A percentile compares a stretch with the other conserved stretches of the same genome.
phyloP scores from a whole-genome alignment of 768 basidiomycete species.

The Candolleomyces aberdarensis region DNA sequence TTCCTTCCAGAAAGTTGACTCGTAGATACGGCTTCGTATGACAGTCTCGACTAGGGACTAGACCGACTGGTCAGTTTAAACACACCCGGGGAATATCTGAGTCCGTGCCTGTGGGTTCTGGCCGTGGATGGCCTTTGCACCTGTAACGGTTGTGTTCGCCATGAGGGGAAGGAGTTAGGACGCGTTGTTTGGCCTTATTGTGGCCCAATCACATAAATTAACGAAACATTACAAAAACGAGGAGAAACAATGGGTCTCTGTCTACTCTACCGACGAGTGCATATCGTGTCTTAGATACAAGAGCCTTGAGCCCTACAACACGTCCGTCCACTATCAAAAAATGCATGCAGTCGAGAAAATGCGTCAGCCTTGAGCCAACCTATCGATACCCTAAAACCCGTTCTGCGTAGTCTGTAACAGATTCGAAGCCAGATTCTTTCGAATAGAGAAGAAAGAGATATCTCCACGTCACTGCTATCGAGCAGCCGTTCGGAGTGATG shows the following conservation, averaged over 20 bases:
- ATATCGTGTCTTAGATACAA: conserved; percentile 4
- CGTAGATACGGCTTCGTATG: conserved; percentile 94
- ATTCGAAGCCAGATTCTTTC: neutral
- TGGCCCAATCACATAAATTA: neutral
- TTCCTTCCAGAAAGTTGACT: conserved; percentile 95
- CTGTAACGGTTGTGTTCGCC: conserved; percentile 91
- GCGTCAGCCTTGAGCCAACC: conserved; percentile 22
- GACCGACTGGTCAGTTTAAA: conserved; percentile 1
- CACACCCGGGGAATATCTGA: neutral
- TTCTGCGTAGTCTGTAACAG: too few species aligned
- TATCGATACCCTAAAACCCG: neutral
- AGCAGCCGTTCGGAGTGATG: neutral
- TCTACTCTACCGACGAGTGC: neutral
- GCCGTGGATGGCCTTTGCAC: conserved; percentile 89
- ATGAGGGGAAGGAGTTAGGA: conserved; percentile 35
- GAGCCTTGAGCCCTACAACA: conserved; percentile 9
- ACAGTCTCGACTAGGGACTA: conserved; percentile 95
- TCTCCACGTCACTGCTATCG: neutral
- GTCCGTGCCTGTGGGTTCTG: conserved; percentile 87
- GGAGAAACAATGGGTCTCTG: too few species aligned
- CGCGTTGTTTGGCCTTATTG: conserved; percentile 5
- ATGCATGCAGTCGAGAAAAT: neutral
- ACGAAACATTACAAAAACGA: too few species aligned
- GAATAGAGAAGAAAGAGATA: neutral
- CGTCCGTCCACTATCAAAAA: conserved; percentile 1